Percentiles rank a stretch among this genome's conserved stretches.
These are phyloP conservation scores for Saposhnikovia divaricata DNA, from an alignment of 129 eudicot species.

Conservation along the genomic window DNA sequence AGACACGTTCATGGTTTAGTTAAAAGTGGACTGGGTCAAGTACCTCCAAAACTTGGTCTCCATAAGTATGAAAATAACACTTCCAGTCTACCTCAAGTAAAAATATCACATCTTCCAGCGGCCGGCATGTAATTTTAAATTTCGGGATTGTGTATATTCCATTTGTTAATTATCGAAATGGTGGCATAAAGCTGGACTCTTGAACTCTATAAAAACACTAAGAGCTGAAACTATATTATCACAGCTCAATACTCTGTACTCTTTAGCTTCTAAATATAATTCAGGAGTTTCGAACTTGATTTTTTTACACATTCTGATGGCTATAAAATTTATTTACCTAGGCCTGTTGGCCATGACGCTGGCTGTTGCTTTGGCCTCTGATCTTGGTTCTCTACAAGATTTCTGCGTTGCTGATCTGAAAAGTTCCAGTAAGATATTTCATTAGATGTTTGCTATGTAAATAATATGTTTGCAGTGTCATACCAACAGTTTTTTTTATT, in stretches of 20 bases:
- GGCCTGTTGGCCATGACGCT: neutral
- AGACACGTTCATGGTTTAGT: neutral
- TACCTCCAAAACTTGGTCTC: neutral
- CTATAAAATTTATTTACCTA: slow-evolving; percentile 3
- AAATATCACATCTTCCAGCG: neutral
- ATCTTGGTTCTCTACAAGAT: slow-evolving; percentile 7
- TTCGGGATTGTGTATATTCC: neutral
- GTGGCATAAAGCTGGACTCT: neutral
- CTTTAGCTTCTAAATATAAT: no score
- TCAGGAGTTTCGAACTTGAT: no score
- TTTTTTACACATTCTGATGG: neutral
- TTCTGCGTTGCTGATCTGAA: slow-evolving; percentile 8
- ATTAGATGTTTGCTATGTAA: neutral
- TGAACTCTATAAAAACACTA: neutral
- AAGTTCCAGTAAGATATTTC: neutral
- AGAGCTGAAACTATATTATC: neutral
- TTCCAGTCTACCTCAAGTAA: neutral
- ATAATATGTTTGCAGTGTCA: no score
- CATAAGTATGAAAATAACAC: neutral
- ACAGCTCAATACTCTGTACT: neutral
- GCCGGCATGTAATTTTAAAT: neutral
- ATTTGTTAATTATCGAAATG: neutral
- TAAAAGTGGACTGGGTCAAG: neutral
- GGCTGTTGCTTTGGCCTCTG: neutral
- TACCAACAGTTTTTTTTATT: no score